phyloP scores from a whole-genome alignment of 768 basidiomycete genomes.

The Sarcodon aspratus region DNA sequence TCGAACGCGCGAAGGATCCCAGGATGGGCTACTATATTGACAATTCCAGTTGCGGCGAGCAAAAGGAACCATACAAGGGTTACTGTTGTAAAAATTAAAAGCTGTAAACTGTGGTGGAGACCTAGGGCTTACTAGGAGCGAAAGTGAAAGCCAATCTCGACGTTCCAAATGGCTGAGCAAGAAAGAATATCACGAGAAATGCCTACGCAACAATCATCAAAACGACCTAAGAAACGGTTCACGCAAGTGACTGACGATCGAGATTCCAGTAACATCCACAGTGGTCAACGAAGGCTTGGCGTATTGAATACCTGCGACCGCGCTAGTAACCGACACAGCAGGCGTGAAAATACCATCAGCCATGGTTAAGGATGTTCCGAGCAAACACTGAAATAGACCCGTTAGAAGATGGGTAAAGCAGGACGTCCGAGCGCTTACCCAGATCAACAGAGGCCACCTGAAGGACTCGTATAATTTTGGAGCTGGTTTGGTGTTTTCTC shows the following conservation, averaged over 20 bases:
- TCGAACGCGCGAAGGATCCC: conserved; percentile 58
- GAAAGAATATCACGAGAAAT: conserved; percentile 45
- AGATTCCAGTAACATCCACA: conserved; percentile 41
- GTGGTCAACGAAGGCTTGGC: conserved; percentile 34
- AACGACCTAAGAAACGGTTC: not conserved
- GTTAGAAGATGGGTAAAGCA: not conserved
- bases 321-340: conserved; percentile 58
- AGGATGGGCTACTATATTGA: conserved; percentile 42
- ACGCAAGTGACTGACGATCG: conserved; percentile 30
- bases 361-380: conserved; percentile 57
- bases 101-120: not conserved
- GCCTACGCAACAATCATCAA: conserved; percentile 18
- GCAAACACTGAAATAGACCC: conserved; percentile 30
- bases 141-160: conserved; percentile 37
- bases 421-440: conserved; percentile 28
- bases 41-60: conserved; percentile 39
- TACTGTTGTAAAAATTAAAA: conserved; percentile 19
- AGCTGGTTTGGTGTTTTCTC: not conserved
- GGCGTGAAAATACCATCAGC: conserved; percentile 62
- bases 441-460: conserved; percentile 41
- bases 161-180: conserved; percentile 51
- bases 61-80: conserved; percentile 47
- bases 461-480: conserved; percentile 15
- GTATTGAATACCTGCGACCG: conserved; percentile 57
- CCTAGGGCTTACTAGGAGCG: conserved; percentile 33